Evolutionary conservation across 805 yeast genomes (phyloP).

Genomic region (Saturnispora halmiae): DNA sequence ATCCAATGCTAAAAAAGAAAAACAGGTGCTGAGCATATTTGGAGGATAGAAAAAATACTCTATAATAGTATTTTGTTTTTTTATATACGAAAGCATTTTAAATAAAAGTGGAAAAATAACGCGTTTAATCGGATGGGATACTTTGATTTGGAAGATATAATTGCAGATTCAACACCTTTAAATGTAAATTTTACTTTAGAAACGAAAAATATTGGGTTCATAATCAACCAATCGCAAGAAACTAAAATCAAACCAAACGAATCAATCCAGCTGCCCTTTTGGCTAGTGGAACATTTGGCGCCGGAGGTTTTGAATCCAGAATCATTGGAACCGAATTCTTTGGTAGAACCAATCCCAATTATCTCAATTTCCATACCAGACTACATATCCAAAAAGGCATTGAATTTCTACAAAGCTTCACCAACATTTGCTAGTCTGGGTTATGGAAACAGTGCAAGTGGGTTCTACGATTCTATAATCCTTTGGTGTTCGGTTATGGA

Average conservation of each 20-base stretch:
- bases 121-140: slow-evolving; percentile 27
- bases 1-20: too few species aligned
- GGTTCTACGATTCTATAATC: slow-evolving; percentile 57
- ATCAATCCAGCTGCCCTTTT: slow-evolving; percentile 70
- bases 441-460: slow-evolving; percentile 2
- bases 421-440: slow-evolving; percentile 20
- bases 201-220: slow-evolving; percentile 60
- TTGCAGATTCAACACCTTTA: slow-evolving; percentile 47
- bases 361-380: slow-evolving; percentile 63
- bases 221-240: slow-evolving; percentile 69
- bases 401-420: slow-evolving; percentile 75
- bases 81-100: too few species aligned
- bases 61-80: too few species aligned
- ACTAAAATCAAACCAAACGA: slow-evolving; percentile 44
- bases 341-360: slow-evolving; percentile 37
- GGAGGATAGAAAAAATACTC: too few species aligned
- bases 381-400: slow-evolving; percentile 50
- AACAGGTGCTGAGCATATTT: too few species aligned
- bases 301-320: slow-evolving; percentile 4
- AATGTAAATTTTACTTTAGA: slow-evolving; percentile 6
- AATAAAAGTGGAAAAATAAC: not conserved
- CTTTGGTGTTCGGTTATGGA: slow-evolving; percentile 71
- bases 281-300: slow-evolving; percentile 51
- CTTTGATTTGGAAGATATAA: slow-evolving; percentile 69
- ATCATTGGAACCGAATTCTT: slow-evolving; percentile 3